phyloP scores from a whole-genome alignment of 1,284 basidiomycete species.

The Ceratobasidium sp. region DNA sequence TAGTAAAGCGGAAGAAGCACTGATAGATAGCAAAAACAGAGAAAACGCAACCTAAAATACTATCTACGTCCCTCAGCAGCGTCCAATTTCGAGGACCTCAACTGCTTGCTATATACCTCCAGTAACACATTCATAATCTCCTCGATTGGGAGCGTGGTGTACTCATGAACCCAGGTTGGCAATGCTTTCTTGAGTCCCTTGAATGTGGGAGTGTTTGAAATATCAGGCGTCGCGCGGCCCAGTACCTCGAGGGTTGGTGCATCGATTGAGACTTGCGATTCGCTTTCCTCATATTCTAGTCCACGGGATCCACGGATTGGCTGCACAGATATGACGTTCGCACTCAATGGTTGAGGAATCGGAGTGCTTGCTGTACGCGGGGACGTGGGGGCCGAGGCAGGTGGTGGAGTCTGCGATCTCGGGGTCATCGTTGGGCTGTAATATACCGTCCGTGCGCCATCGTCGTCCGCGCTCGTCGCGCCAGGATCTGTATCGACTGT shows the following conservation, averaged over 20 bases:
- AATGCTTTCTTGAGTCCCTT: conserved; percentile 79
- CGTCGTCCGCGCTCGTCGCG: conserved; percentile 10
- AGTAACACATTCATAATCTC: conserved; percentile 84
- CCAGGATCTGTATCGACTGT: conserved; percentile 24
- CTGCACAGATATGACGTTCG: conserved; percentile 19
- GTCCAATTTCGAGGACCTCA: conserved; percentile 49
- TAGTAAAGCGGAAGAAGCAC: too few species aligned
- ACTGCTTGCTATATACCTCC: conserved; percentile 79
- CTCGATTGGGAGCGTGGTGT: conserved; percentile 81
- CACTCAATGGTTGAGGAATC: neutral
- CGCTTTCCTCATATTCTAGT: conserved; percentile 30
- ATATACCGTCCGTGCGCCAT: conserved; percentile 15
- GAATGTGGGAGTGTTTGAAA: conserved; percentile 60
- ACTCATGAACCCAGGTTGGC: conserved; percentile 86
- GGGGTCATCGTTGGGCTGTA: conserved; percentile 26
- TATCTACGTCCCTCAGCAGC: conserved; percentile 6
- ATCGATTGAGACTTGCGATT: conserved; percentile 39
- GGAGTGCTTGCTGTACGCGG: conserved; percentile 15
- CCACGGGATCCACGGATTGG: conserved; percentile 29
- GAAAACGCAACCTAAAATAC: too few species aligned
- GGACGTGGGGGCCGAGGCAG: conserved; percentile 21
- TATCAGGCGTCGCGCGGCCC: conserved; percentile 85
- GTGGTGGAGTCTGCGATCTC: conserved; percentile 21
- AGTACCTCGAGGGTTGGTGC: conserved; percentile 74
- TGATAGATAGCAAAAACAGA: too few species aligned